A percentile compares a stretch with the other conserved stretches of the same genome.
Evolutionary conservation across 805 yeast species (phyloP).

Genomic region (Kluyveromyces siamensis): DNA sequence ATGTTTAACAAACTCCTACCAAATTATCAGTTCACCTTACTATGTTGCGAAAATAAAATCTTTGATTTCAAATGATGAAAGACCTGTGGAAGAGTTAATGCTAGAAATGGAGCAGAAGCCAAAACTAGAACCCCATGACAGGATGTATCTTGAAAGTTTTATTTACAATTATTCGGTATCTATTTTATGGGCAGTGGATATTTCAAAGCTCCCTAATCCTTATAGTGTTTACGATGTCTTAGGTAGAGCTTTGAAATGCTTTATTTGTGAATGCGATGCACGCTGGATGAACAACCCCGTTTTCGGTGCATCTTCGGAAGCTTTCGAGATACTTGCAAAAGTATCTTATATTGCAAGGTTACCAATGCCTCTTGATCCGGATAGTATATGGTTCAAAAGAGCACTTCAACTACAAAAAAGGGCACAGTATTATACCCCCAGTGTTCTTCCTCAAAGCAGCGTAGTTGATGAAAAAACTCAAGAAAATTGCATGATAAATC

Average conservation of each 20-base stretch:
- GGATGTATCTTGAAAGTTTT: slow-evolving; percentile 36
- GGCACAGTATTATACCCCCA: slow-evolving; percentile 10
- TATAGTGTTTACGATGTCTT: slow-evolving; percentile 29
- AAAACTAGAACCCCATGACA: slow-evolving; percentile 18
- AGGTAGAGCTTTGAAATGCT: slow-evolving; percentile 24
- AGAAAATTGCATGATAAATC: slow-evolving; percentile 8
- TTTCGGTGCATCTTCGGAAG: slow-evolving; percentile 30
- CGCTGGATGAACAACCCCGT: slow-evolving; percentile 38
- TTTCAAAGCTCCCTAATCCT: slow-evolving; percentile 33
- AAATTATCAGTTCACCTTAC: slow-evolving; percentile 4
- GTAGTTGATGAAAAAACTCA: slow-evolving; percentile 1
- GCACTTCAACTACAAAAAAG: slow-evolving; percentile 7
- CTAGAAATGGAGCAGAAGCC: slow-evolving; percentile 1
- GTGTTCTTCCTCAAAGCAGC: slow-evolving; percentile 1
- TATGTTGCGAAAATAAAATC: neutral
- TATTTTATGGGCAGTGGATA: slow-evolving; percentile 28
- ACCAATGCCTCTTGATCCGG: slow-evolving; percentile 9
- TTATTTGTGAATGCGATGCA: slow-evolving; percentile 29
- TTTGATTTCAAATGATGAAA: neutral
- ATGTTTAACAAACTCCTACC: neutral
- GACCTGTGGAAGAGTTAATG: neutral
- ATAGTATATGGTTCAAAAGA: slow-evolving; percentile 8
- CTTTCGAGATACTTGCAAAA: slow-evolving; percentile 31
- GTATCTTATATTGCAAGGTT: slow-evolving; percentile 25
- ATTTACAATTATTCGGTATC: slow-evolving; percentile 33